Evolutionary conservation across 2,329 filamentous ascomycete genomes (phyloP).

Genomic region (Claviceps citrina): DNA sequence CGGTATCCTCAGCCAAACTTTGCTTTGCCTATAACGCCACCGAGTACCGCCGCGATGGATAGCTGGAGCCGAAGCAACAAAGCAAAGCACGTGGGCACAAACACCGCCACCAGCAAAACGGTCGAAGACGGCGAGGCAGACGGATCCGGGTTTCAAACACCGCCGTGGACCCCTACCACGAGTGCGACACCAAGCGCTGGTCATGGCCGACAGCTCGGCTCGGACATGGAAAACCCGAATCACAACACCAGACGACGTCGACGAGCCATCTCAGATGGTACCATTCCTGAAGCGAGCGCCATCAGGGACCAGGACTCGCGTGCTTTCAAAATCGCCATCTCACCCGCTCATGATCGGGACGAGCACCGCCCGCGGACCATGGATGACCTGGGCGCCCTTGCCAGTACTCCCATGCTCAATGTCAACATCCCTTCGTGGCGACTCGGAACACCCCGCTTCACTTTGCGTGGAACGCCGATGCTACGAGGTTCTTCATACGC

Average conservation of each 20-base stretch:
- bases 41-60: slow-evolving; percentile 32
- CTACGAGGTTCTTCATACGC: slow-evolving; percentile 70
- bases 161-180: slow-evolving; percentile 27
- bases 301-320: slow-evolving; percentile 43
- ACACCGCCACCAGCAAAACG: slow-evolving; percentile 5
- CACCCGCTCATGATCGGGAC: slow-evolving; percentile 41
- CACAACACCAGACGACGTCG: slow-evolving; percentile 27
- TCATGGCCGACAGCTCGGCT: slow-evolving; percentile 18
- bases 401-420: slow-evolving; percentile 42
- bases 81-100: slow-evolving; percentile 12
- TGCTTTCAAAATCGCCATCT: slow-evolving; percentile 67
- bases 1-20: slow-evolving; percentile 46
- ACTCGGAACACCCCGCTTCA: slow-evolving; percentile 70
- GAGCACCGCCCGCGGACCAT: slow-evolving; percentile 46
- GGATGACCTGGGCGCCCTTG: slow-evolving; percentile 34
- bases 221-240: slow-evolving; percentile 12
- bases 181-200: slow-evolving; percentile 22
- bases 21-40: slow-evolving; percentile 44
- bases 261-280: slow-evolving; percentile 64
- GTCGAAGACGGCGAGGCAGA: not conserved
- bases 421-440: slow-evolving; percentile 73
- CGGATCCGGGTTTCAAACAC: not conserved
- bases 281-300: slow-evolving; percentile 46
- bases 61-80: slow-evolving; percentile 31
- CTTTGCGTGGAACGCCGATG: slow-evolving; percentile 56